A percentile compares a stretch with the other conserved stretches of the same genome.
phyloP scores from a whole-genome alignment of 2,329 filamentous ascomycete species.

The Ophioceras dolichostomum region DNA sequence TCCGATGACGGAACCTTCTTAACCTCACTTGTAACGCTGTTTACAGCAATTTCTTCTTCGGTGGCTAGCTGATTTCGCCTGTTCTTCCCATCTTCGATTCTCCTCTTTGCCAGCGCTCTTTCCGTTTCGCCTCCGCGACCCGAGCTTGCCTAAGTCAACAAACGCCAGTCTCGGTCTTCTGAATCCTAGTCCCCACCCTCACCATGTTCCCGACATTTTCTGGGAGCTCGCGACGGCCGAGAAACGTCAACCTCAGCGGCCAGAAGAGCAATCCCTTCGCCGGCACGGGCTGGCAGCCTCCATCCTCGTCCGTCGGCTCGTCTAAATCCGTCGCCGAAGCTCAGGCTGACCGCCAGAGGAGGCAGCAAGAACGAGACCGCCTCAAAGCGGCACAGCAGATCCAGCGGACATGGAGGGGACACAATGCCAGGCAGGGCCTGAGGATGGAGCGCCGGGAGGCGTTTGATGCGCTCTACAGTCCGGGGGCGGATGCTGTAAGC shows the following conservation, averaged over 20 bases:
- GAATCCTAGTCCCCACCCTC: background rate
- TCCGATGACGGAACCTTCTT: no score
- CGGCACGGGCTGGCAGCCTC: conserved; percentile 43
- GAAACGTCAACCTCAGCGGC: conserved; percentile 90
- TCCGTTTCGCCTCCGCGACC: background rate
- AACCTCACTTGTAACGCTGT: no score
- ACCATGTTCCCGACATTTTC: conserved; percentile 88
- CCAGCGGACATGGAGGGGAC: conserved; percentile 74
- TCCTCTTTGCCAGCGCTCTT: conserved; percentile 23
- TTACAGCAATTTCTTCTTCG: no score
- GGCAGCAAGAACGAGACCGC: conserved; percentile 70
- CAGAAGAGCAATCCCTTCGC: conserved; percentile 68
- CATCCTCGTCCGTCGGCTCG: conserved; percentile 47
- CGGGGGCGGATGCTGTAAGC: conserved; percentile 12
- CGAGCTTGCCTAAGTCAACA: background rate
- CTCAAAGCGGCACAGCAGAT: conserved; percentile 62
- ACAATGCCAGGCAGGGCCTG: conserved; percentile 47
- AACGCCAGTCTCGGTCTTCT: no score
- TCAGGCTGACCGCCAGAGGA: conserved; percentile 69
- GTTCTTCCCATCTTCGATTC: no score
- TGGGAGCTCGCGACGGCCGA: conserved; percentile 69
- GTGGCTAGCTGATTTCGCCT: no score
- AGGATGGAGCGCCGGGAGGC: conserved; percentile 42
- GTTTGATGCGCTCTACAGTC: conserved; percentile 50
- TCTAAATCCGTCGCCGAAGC: conserved; percentile 74